These are phyloP conservation scores for Fusarium zealandicum DNA, from an alignment of 2,329 filamentous ascomycete genomes.

Conservation along the genomic window DNA sequence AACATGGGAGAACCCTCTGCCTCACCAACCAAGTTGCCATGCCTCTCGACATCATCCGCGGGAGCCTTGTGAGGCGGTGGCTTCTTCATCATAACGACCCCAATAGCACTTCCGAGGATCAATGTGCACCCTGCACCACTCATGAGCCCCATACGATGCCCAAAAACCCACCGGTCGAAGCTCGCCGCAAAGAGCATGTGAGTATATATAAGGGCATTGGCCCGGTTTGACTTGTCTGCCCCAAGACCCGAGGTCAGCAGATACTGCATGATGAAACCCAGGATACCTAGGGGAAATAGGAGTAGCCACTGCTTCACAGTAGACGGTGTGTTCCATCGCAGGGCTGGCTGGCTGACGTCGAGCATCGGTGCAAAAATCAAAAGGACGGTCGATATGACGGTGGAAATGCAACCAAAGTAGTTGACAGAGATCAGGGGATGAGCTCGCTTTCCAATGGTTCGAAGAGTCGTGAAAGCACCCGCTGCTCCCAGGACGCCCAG, in stretches of 20 bases:
- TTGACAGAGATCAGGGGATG: slow-evolving; percentile 87
- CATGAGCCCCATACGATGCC: slow-evolving; percentile 56
- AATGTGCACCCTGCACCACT: slow-evolving; percentile 60
- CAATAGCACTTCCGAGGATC: slow-evolving; percentile 62
- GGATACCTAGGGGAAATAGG: slow-evolving; percentile 71
- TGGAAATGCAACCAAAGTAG: slow-evolving; percentile 78
- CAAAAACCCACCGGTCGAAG: slow-evolving; percentile 62
- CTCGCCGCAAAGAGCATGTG: slow-evolving; percentile 63
- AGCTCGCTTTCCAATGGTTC: slow-evolving; percentile 79
- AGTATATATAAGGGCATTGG: slow-evolving; percentile 65
- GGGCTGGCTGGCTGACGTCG: slow-evolving; percentile 54
- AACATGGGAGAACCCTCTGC: slow-evolving; percentile 53
- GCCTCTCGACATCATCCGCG: slow-evolving; percentile 47
- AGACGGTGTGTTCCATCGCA: slow-evolving; percentile 53
- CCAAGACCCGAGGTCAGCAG: slow-evolving; percentile 80
- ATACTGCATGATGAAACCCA: slow-evolving; percentile 86
- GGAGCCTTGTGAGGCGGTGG: slow-evolving; percentile 38
- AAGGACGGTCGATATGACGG: slow-evolving; percentile 68
- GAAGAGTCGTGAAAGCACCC: slow-evolving; percentile 76
- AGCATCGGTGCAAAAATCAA: slow-evolving; percentile 61
- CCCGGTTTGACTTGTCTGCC: slow-evolving; percentile 70
- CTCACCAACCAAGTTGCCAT: slow-evolving; percentile 41
- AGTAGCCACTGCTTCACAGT: slow-evolving; percentile 67
- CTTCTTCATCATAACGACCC: slow-evolving; percentile 56
- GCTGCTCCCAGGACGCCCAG: slow-evolving; percentile 80